Conservation (phyloP, 1,139 yeast genomes). For the Yamadazyma triangularis region DNA sequence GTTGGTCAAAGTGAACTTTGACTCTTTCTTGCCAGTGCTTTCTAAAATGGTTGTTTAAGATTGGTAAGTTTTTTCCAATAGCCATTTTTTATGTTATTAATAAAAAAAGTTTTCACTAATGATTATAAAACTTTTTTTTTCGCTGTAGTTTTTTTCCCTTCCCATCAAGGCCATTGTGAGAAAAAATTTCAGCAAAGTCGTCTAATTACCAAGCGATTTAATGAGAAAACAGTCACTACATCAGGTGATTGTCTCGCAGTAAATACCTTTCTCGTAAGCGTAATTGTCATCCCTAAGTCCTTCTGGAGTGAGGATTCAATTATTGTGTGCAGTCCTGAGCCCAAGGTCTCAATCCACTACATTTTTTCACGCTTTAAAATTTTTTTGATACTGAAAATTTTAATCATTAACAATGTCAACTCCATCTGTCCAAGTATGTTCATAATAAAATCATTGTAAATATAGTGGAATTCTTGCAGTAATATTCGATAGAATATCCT, state of each 20-base stretch:
- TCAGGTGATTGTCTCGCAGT: background rate
- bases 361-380: background rate
- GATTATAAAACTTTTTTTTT: conserved; percentile 6
- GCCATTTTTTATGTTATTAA: conserved; percentile 48
- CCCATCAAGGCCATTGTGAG: no score
- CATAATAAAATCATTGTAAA: no score
- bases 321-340: background rate
- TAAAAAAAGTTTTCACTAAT: conserved; percentile 1
- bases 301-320: background rate
- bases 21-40: conserved; percentile 99
- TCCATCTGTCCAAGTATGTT: conserved; percentile 71
- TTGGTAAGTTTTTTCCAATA: conserved; percentile 95
- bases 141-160: background rate
- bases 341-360: background rate
- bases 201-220: background rate
- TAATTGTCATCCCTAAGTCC: background rate
- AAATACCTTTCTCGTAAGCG: background rate
- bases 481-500: no score
- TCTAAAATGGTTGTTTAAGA: conserved; percentile 95
- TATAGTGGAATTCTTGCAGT: no score
- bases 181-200: background rate
- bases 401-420: conserved; percentile 41
- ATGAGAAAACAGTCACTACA: background rate
- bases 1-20: conserved; percentile 98
- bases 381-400: conserved; percentile 4